These are phyloP conservation scores for Hyaloscypha finlandica DNA, from an alignment of 495 filamentous ascomycete genomes.

Conservation along the genomic window DNA sequence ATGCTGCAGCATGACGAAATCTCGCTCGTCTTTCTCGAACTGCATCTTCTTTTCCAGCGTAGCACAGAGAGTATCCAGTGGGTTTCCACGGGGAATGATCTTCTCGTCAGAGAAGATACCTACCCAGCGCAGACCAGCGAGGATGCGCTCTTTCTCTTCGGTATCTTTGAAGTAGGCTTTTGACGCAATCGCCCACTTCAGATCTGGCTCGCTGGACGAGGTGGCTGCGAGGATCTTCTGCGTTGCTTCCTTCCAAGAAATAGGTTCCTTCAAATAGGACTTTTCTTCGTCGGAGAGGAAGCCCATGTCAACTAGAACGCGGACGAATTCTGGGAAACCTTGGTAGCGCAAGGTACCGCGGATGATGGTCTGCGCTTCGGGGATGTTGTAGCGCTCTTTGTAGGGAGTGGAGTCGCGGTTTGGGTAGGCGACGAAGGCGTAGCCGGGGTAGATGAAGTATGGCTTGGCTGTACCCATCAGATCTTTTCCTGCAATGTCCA, in stretches of 20 bases:
- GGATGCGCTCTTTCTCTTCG: slow-evolving; percentile 74
- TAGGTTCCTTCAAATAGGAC: slow-evolving; percentile 59
- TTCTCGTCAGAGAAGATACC: slow-evolving; percentile 80
- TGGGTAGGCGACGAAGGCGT: slow-evolving; percentile 85
- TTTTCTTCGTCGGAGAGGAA: slow-evolving; percentile 73
- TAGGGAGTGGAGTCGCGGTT: slow-evolving; percentile 89
- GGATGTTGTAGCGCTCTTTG: slow-evolving; percentile 87
- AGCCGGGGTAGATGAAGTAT: slow-evolving; percentile 83
- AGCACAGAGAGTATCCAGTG: slow-evolving; percentile 87
- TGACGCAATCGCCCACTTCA: slow-evolving; percentile 69
- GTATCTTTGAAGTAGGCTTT: slow-evolving; percentile 70
- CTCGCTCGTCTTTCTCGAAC: slow-evolving; percentile 80
- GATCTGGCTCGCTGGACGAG: slow-evolving; percentile 62
- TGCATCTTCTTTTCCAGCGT: slow-evolving; percentile 91
- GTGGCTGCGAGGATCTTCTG: slow-evolving; percentile 68
- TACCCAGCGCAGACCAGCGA: slow-evolving; percentile 80
- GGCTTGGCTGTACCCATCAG: slow-evolving; percentile 89
- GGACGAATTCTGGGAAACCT: slow-evolving; percentile 87
- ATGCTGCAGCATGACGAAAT: slow-evolving; percentile 70
- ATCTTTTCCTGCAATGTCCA: slow-evolving; percentile 61
- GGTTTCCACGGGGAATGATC: slow-evolving; percentile 75
- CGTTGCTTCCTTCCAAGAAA: slow-evolving; percentile 81
- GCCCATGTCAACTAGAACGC: slow-evolving; percentile 80
- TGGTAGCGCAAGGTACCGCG: slow-evolving; percentile 78
- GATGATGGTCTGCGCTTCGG: slow-evolving; percentile 75